Base-by-base conservation (phyloP, 176 grass and related monocot species). In the Hsuehochloa calcarea region DNA sequence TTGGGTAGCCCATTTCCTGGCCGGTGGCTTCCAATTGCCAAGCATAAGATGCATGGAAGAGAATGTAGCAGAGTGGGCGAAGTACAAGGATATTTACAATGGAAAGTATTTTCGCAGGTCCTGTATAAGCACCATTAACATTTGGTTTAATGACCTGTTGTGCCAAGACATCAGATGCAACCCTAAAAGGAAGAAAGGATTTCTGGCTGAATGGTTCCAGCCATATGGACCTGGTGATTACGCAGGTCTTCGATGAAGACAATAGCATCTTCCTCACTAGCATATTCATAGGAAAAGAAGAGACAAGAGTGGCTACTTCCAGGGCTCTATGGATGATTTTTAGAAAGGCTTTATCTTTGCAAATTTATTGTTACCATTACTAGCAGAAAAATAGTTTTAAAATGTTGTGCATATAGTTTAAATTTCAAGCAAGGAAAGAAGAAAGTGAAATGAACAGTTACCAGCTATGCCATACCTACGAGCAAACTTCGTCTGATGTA, bases 81-180 rank as follows among this genome's bases (percentile, higher is more conserved):
- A 89, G 50, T 96, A 90, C 76, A 94, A 93, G 88, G 84, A 70
- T 58, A 43, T 10, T 82, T 94, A 99, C 69, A 92, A 78, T 7
- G 74, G 75, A 4, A 82, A 87, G 8, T 83, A 92, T 68, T 99
- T 92, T 38, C 60, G 70, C 34, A 83, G 87, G 37, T 92, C 91
- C 54, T 94, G 93, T 67, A 87, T 99, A 66, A 88, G 90, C 38
- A 84, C 69, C 46, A 29, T 94, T 16, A 89, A 99, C 54, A 94
- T 99, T 34, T 94, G 93, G 93, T 89, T 92, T 37, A 96, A 94
- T 31, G 96, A 99, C 85, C 45, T 85, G 70, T 31, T 99, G 41
- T 94, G 91, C 81, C 74, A 78, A 86, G 96, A 99, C 72, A 94
- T 99, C 4, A 90, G 96, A 65, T 85, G 67, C 59, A 89, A 91